phyloP scores from a whole-genome alignment of 2,329 filamentous ascomycete species.

The Fusarium nodosum region DNA sequence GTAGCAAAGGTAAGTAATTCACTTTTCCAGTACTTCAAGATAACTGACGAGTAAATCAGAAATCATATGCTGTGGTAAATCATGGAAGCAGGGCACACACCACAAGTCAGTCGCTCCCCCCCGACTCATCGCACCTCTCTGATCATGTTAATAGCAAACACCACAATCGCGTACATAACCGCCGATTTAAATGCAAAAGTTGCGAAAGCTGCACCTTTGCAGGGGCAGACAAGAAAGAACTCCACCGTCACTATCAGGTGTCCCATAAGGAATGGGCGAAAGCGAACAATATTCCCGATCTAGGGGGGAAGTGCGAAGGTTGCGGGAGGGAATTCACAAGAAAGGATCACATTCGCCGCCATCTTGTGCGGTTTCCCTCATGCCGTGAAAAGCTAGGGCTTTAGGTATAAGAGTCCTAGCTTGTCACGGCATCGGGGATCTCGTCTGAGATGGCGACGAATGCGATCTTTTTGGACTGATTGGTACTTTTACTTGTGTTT shows the following conservation, averaged over 20 bases:
- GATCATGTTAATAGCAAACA: conserved; percentile 18
- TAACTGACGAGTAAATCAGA: not conserved
- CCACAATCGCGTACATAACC: conserved; percentile 9
- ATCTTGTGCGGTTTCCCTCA: conserved; percentile 17
- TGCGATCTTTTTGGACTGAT: not conserved
- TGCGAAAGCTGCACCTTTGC: conserved; percentile 8
- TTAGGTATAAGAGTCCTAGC: not conserved
- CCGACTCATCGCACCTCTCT: not conserved
- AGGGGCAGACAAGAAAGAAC: conserved; percentile 3
- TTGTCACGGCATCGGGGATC: not conserved
- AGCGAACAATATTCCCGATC: conserved; percentile 1
- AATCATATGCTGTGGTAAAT: conserved; percentile 3
- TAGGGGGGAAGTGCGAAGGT: conserved; percentile 4
- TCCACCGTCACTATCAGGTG: conserved; percentile 33
- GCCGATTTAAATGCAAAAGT: conserved; percentile 5
- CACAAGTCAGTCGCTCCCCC: conserved; percentile 11
- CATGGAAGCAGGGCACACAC: not conserved
- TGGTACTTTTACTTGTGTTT: not conserved
- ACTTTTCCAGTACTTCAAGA: accelerated
- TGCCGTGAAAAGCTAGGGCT: conserved; percentile 33
- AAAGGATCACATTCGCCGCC: conserved; percentile 24
- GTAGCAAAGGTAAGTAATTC: not conserved
- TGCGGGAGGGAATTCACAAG: conserved; percentile 12
- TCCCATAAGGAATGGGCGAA: conserved; percentile 21
- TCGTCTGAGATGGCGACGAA: not conserved